These are phyloP conservation scores for Ruellia speciosa DNA, from an alignment of 305 asterid species.

Conservation along the genomic window DNA sequence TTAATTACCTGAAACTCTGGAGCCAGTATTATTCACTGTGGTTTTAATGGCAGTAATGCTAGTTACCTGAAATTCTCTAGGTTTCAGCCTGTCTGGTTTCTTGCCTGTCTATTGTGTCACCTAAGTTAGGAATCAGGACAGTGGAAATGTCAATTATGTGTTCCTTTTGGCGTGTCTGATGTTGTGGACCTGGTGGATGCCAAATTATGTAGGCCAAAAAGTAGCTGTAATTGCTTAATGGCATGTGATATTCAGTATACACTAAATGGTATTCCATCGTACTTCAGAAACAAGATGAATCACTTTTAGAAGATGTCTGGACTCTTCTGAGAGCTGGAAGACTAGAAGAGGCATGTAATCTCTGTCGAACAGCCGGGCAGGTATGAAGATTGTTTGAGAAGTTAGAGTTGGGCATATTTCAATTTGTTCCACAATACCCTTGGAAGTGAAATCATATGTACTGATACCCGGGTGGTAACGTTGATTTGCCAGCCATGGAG, in stretches of 20 bases:
- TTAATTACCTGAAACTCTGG: too few species aligned
- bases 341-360: slow-evolving; percentile 80
- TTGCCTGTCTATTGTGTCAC: slow-evolving; percentile 1
- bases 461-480: slow-evolving; percentile 24
- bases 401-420: slow-evolving; percentile 19
- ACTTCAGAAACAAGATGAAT: slow-evolving; percentile 87
- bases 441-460: slow-evolving; percentile 2
- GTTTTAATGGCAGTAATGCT: neutral
- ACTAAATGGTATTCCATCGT: slow-evolving; percentile 17
- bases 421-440: slow-evolving; percentile 9
- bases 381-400: slow-evolving; percentile 33
- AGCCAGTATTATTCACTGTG: too few species aligned
- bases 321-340: slow-evolving; percentile 88
- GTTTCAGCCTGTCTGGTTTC: slow-evolving; percentile 2
- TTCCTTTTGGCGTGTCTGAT: slow-evolving; percentile 19
- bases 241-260: slow-evolving; percentile 10
- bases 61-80: neutral
- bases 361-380: slow-evolving; percentile 96
- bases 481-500: slow-evolving; percentile 82
- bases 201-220: neutral
- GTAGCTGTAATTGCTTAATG: slow-evolving; percentile 9
- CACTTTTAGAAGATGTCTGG: slow-evolving; percentile 96
- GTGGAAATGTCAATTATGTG: slow-evolving; percentile 1
- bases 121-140: neutral
- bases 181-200: neutral